phyloP scores from a whole-genome alignment of 305 asterid genomes.

The Fraxinus floribunda region DNA sequence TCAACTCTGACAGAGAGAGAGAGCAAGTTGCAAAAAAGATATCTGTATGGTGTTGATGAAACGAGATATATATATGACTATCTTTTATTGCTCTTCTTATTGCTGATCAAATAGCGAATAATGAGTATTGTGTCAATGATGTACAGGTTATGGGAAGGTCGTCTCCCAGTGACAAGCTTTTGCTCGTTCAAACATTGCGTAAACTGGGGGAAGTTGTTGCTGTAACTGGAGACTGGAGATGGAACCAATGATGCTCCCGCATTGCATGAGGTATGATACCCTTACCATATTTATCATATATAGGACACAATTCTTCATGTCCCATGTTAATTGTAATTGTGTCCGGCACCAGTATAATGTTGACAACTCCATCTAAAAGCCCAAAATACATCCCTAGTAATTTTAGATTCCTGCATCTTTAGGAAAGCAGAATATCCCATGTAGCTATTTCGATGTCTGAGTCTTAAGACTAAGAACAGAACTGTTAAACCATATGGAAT shows the following conservation, averaged over 20 bases:
- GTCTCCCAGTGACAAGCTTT: constrained; percentile 92
- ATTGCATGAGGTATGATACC: constrained; percentile 74
- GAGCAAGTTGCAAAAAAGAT: constrained; percentile 66
- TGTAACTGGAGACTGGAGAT: constrained; percentile 94
- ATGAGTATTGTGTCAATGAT: constrained; percentile 18
- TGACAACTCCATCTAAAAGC: background rate
- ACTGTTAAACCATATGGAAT: background rate
- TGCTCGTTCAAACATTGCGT: constrained; percentile 88
- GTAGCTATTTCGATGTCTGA: background rate
- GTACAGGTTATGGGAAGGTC: constrained; percentile 93
- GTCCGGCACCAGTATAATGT: background rate
- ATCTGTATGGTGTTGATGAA: constrained; percentile 45
- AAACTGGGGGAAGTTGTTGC: constrained; percentile 90
- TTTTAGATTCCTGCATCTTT: background rate
- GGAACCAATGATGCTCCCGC: constrained; percentile 99
- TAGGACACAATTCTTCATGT: background rate
- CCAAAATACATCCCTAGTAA: background rate
- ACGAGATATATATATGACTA: background rate
- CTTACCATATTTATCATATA: constrained; percentile 5
- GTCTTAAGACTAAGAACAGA: background rate
- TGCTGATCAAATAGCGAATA: constrained; percentile 10
- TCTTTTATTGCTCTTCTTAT: background rate
- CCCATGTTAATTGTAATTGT: background rate
- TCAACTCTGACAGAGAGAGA: constrained; percentile 69
- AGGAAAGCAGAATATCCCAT: background rate